Evolutionary conservation across 2,329 filamentous ascomycete species (phyloP), one percentile per base, ranked within the genome.

Genomic region (Trichophyton rubrum): DNA sequence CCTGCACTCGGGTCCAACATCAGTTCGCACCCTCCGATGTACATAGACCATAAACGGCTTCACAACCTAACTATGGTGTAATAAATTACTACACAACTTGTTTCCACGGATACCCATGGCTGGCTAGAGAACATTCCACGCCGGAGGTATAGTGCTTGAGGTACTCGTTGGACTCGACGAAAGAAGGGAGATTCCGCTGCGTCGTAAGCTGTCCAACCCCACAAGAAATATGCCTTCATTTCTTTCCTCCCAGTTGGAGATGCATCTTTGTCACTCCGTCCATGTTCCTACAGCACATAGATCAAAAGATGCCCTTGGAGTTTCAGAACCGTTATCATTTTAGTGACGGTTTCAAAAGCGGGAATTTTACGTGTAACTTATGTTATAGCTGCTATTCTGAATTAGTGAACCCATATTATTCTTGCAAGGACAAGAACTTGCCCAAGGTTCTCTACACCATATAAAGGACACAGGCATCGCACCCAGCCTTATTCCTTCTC

Each of bases 161-260:
- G 15, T 35, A 55, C 51, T 3, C 24, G 3, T 20, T 2, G 11
- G 15, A 35, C 3, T n/a, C 20, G n/a, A 55, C 17, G 27, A 35
- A 24, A 6, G n/a, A 41, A 57, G 53, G 27, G 53, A 38, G 20
- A 15, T 24, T 22, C 17, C 8, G 17, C 11, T n/a, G 55, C 35
- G 35, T 57, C 55, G 35, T 43, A 40, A 57, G 35, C 55, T 57
- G 55, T 43, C 22, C 35, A 57, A 57, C 55, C 24, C 15, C 24
- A 53, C 24, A 13, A 40, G 17, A 8, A 9, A 1, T 13, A 15
- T 17, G 15, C 15, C 30, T 41, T 15, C 3, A 2, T 24, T n/a
- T n/a, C 15, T 7, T 4, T 43, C 2, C 9, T 20, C n/a, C 7
- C 30, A 35, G 3, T 4, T 33, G 30, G 51, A n/a, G 27, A 17